These are phyloP conservation scores for Neurospora hispaniola DNA, from an alignment of 495 filamentous ascomycete species.

Conservation along the genomic window DNA sequence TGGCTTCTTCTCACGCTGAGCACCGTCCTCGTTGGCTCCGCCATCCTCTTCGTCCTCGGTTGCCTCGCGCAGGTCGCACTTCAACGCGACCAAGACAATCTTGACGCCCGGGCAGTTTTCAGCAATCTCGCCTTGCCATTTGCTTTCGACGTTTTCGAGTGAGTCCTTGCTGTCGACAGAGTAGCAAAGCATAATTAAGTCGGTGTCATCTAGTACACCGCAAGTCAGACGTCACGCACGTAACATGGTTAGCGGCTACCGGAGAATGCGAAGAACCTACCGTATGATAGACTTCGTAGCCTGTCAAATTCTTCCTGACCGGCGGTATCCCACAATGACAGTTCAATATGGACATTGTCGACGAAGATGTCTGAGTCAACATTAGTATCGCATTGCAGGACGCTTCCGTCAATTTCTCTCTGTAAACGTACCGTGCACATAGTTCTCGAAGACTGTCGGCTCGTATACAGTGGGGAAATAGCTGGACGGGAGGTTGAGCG, in stretches of 20 bases:
- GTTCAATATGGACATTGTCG: slow-evolving; percentile 89
- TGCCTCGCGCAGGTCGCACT: slow-evolving; percentile 84
- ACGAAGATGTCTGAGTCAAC: slow-evolving; percentile 76
- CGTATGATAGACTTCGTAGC: slow-evolving; percentile 88
- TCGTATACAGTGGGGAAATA: slow-evolving; percentile 99
- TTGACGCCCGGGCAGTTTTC: slow-evolving; percentile 95
- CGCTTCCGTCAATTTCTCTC: not conserved
- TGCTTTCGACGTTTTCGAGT: slow-evolving; percentile 94
- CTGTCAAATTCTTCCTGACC: slow-evolving; percentile 99
- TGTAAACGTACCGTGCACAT: slow-evolving; percentile 73
- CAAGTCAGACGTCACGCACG: slow-evolving; percentile 2
- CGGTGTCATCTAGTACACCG: slow-evolving; percentile 57
- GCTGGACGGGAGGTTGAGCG: slow-evolving; percentile 31
- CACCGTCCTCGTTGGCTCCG: slow-evolving; percentile 27
- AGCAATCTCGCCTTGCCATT: slow-evolving; percentile 95
- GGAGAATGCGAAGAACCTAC: slow-evolving; percentile 12
- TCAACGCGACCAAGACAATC: slow-evolving; percentile 89
- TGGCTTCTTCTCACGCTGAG: slow-evolving; percentile 48
- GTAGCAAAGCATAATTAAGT: slow-evolving; percentile 97
- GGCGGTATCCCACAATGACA: slow-evolving; percentile 96
- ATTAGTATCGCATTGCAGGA: not conserved
- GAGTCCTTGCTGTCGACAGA: slow-evolving; percentile 92
- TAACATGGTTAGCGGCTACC: not conserved
- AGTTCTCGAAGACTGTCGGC: slow-evolving; percentile 98
- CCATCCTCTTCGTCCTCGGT: slow-evolving; percentile 41